Evolutionary conservation across 1,284 basidiomycete species (phyloP).

Genomic region (Volvariella volvacea): DNA sequence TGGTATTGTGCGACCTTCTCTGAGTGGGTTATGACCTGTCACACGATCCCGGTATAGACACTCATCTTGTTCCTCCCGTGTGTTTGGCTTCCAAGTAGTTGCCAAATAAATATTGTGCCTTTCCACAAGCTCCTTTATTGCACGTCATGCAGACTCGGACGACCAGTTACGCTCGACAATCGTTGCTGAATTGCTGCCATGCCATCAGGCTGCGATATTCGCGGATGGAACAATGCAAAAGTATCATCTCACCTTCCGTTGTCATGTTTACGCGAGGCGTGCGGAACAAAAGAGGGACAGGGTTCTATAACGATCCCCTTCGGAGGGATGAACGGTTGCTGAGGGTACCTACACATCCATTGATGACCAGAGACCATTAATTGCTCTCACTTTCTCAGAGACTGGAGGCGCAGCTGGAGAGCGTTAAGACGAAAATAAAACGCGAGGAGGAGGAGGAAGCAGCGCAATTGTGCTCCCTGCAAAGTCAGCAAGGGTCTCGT

Average conservation of each 20-base stretch:
- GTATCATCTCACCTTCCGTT: not conserved
- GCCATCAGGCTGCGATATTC: not conserved
- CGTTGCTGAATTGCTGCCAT: not conserved
- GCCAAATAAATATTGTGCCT: not conserved
- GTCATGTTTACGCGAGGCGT: not conserved
- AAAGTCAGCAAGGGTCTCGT: too few species aligned
- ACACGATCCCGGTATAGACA: too few species aligned
- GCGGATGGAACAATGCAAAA: not conserved
- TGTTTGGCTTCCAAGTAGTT: constrained; percentile 1
- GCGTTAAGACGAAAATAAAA: constrained; percentile 17
- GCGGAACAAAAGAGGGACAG: constrained; percentile 4
- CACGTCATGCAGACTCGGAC: too few species aligned
- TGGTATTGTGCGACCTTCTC: too few species aligned
- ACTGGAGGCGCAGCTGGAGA: constrained; percentile 21
- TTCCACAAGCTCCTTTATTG: not conserved
- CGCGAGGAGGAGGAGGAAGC: constrained; percentile 19
- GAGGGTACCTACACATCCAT: constrained; percentile 2
- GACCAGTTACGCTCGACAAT: too few species aligned
- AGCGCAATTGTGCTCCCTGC: constrained; percentile 6
- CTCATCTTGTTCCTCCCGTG: not conserved
- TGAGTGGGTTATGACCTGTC: too few species aligned
- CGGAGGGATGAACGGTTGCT: constrained; percentile 5
- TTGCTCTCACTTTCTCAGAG: too few species aligned
- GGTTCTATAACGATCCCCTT: not conserved
- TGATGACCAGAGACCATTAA: not conserved